A percentile compares a stretch with the other conserved stretches of the same genome.
Evolutionary conservation across 176 grass and related monocot species (phyloP).

Genomic region (Ensete ventricosum): DNA sequence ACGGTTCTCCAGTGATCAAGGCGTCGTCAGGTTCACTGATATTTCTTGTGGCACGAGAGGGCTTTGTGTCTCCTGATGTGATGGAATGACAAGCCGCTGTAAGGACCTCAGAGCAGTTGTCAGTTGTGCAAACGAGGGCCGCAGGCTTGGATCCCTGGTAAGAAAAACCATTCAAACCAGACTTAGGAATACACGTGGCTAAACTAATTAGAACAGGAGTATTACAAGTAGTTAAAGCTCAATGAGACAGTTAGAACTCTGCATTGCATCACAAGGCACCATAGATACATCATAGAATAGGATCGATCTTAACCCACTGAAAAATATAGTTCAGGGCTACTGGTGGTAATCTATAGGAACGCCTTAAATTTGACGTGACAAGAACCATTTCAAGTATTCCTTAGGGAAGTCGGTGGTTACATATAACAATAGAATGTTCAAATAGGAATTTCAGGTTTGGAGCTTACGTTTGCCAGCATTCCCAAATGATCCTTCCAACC

Average conservation of each 20-base stretch:
- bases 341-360: neutral
- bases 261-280: no score
- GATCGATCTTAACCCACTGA: neutral
- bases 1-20: conserved; percentile 27
- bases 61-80: conserved; percentile 57
- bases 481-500: conserved; percentile 65
- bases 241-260: no score
- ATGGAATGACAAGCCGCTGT: conserved; percentile 57
- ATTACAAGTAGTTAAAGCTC: no score
- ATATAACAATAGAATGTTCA: neutral
- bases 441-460: neutral
- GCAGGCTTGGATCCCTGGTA: conserved; percentile 67
- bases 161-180: neutral
- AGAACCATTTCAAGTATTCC: neutral
- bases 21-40: conserved; percentile 85
- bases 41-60: conserved; percentile 68
- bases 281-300: no score
- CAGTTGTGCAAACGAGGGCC: conserved; percentile 77
- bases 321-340: neutral
- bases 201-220: neutral
- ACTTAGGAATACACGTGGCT: neutral
- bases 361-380: neutral
- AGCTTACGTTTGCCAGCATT: conserved; percentile 97
- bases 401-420: no score
- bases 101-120: conserved; percentile 68